Base-by-base conservation (phyloP, 169 alveolate genomes). In the Plasmodium inui region DNA sequence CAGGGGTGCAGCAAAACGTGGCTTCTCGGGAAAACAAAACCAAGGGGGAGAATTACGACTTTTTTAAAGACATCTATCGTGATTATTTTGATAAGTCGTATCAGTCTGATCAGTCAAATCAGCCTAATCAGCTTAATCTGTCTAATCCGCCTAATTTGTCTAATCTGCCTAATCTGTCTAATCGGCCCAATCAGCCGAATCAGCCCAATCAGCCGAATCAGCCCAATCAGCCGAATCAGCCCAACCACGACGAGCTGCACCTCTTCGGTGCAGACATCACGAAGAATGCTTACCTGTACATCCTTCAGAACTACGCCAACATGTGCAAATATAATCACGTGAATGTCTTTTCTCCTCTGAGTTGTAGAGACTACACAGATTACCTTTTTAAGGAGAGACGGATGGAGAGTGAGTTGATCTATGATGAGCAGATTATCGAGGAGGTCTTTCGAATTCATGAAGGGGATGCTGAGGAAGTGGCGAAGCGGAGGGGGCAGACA, bases 251-350 rank as follows among this genome's bases (percentile, higher is more conserved):
- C 34, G 94, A 89, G 32, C 9, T 89, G 30, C 8, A 78, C 72
- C 72, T 89, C 30, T 89, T 61, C 83, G 94, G 94, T 9, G 46
- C 73, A 79, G 72, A 89, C 41, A 89, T 89, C 34, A 61, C 76
- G 53, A 89, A 89, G 14, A 78, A 78, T 12, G 28, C 55, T 8
- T 89, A 89, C 37, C 71, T 89, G 12, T 89, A 32, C 28, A 89
- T 89, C 76, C 55, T 89, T 4, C 57, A 79, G 44, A 89, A 55
- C 30, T 89, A 89, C 70, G 72, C 46, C 14, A 37, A 89, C 26
- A 41, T 89, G 41, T 30, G 30, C 34, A 80, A 67, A 22, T 80
- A 80, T 28, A 89, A 12, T 5, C 50, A 78, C 50, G 53, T 79
- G 34, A 41, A 89, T 41, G 44, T 32, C 4, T 7, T 89, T 30